These are phyloP conservation scores for Diplocarpon mali DNA, from an alignment of 2,329 filamentous ascomycete genomes.

Conservation along the genomic window DNA sequence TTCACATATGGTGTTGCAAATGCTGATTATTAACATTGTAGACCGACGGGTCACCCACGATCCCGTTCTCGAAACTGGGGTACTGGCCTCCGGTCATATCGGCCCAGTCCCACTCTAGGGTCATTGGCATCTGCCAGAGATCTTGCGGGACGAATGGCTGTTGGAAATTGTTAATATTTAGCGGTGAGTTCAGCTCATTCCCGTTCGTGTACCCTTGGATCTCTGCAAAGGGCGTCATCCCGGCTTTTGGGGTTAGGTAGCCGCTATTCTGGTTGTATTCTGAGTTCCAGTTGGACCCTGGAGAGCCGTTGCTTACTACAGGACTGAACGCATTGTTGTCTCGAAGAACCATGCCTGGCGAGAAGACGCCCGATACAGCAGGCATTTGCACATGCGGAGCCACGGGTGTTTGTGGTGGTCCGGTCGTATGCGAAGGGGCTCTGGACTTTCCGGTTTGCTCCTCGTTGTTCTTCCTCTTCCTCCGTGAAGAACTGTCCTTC, in stretches of 20 bases:
- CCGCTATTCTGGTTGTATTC: conserved; percentile 18
- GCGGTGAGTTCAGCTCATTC: conserved; percentile 23
- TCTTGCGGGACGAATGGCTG: conserved; percentile 88
- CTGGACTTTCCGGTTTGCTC: conserved; percentile 18
- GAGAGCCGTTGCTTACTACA: conserved; percentile 16
- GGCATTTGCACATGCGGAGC: conserved; percentile 14
- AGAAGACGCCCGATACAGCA: conserved; percentile 22
- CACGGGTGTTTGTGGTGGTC: conserved; percentile 20
- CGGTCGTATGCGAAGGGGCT: conserved; percentile 7
- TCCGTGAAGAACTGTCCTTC: conserved; percentile 53
- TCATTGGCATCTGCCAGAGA: conserved; percentile 92
- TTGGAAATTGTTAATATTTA: conserved; percentile 45
- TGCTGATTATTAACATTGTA: conserved; percentile 19
- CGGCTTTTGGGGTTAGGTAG: conserved; percentile 17
- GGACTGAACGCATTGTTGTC: conserved; percentile 24
- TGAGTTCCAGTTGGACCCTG: conserved; percentile 19
- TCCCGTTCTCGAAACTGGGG: conserved; percentile 51
- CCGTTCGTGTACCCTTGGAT: conserved; percentile 20
- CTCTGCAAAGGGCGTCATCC: conserved; percentile 22
- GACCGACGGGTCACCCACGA: conserved; percentile 21
- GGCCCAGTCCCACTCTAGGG: conserved; percentile 67
- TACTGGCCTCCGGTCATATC: conserved; percentile 57
- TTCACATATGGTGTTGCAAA: conserved; percentile 20
- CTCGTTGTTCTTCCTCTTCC: conserved; percentile 73
- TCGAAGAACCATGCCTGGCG: conserved; percentile 16